Evolutionary conservation across 2,329 filamentous ascomycete genomes (phyloP).

Genomic region (Pezicula neosporulosa): DNA sequence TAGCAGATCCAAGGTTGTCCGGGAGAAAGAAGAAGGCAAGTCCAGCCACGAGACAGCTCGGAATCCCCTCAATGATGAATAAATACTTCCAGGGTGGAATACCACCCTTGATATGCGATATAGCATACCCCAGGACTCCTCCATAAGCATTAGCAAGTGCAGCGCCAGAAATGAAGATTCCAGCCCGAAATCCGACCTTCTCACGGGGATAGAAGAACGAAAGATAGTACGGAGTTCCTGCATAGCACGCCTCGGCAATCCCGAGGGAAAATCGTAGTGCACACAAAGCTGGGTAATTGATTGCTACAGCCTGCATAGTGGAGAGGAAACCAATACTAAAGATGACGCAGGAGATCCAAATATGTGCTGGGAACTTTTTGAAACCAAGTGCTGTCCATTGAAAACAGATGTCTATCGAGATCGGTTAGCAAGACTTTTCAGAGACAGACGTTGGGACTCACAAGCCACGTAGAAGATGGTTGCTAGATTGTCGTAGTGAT

Average conservation of each 20-base stretch:
- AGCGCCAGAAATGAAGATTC: constrained; percentile 81
- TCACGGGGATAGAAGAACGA: constrained; percentile 57
- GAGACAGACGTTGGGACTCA: not conserved
- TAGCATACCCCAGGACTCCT: constrained; percentile 71
- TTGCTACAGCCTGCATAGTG: constrained; percentile 63
- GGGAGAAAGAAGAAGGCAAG: constrained; percentile 72
- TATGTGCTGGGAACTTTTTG: constrained; percentile 28
- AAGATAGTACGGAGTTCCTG: constrained; percentile 56
- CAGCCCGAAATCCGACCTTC: constrained; percentile 78
- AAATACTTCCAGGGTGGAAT: constrained; percentile 78
- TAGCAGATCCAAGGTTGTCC: constrained; percentile 62
- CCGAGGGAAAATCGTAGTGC: constrained; percentile 52
- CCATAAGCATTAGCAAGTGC: constrained; percentile 75
- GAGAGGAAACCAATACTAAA: constrained; percentile 73
- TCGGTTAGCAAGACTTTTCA: not conserved
- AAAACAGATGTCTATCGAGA: constrained; percentile 23
- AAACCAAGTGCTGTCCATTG: constrained; percentile 30
- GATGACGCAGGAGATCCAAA: constrained; percentile 37
- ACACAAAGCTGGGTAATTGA: constrained; percentile 56
- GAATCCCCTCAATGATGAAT: constrained; percentile 61
- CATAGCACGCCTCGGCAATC: constrained; percentile 57
- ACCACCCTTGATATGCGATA: constrained; percentile 59
- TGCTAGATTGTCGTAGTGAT: constrained; percentile 28
- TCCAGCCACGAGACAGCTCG: constrained; percentile 70
- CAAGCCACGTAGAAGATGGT: constrained; percentile 29